Percentiles rank a stretch among this genome's conserved stretches.
Conservation (phyloP, 164 flowering plant species). For the Chloranthus sessilifolius region DNA sequence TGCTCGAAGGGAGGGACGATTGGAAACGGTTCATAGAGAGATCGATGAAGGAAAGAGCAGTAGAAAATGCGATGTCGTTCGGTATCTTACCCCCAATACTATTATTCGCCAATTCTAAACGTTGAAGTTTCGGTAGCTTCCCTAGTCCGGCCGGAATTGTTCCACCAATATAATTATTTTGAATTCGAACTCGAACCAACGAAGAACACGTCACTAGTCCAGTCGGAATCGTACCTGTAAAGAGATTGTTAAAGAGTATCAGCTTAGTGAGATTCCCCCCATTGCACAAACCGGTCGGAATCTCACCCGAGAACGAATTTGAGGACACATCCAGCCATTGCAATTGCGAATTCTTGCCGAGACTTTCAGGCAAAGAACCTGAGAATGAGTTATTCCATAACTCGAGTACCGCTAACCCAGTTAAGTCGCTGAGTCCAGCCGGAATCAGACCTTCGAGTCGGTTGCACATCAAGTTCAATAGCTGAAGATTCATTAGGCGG, state of each 20-base stretch:
- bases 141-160: conserved; percentile 76
- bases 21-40: conserved; percentile 64
- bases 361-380: conserved; percentile 67
- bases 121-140: conserved; percentile 57
- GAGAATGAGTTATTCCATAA: conserved; percentile 89
- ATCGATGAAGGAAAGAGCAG: conserved; percentile 78
- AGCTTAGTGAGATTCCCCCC: conserved; percentile 79
- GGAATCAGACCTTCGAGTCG: conserved; percentile 64
- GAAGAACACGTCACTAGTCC: conserved; percentile 57
- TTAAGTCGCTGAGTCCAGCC: conserved; percentile 35
- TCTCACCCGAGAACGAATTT: conserved; percentile 68
- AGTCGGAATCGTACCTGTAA: conserved; percentile 66
- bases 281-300: conserved; percentile 61
- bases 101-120: conserved; percentile 78
- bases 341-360: conserved; percentile 64
- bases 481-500: conserved; percentile 50
- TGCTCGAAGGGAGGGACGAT: conserved; percentile 71
- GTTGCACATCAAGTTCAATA: conserved; percentile 81
- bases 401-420: conserved; percentile 58
- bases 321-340: conserved; percentile 89
- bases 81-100: conserved; percentile 73
- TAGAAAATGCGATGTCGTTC: conserved; percentile 54
- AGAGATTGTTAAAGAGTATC: conserved; percentile 84
- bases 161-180: conserved; percentile 71
- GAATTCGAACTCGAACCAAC: conserved; percentile 72